Evolutionary conservation across 1,139 yeast genomes (phyloP).

Genomic region (Lodderomyces pseudojiufengensis): DNA sequence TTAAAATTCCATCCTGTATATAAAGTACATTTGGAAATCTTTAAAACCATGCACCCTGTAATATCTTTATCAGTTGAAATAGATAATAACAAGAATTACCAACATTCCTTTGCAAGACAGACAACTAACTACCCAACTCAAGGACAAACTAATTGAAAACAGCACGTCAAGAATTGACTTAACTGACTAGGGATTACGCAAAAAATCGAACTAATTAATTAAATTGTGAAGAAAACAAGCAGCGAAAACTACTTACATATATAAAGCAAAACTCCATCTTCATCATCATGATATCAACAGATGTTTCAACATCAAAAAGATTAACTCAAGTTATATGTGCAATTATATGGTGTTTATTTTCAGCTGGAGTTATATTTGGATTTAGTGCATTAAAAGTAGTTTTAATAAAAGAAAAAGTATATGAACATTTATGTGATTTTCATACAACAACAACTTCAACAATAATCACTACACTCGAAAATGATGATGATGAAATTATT

Average conservation of each 20-base stretch:
- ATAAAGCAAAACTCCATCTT: not conserved
- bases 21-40: no score
- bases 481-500: constrained; percentile 8
- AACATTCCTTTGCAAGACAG: no score
- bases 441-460: constrained; percentile 5
- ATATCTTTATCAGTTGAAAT: no score
- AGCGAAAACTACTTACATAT: not conserved
- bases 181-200: no score
- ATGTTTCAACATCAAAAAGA: constrained; percentile 15
- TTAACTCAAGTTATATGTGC: constrained; percentile 33
- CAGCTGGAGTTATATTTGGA: constrained; percentile 48
- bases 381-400: constrained; percentile 48
- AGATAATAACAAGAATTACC: no score
- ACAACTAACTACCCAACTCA: no score
- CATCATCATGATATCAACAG: constrained; percentile 8
- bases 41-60: no score
- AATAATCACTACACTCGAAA: constrained; percentile 3
- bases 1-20: no score
- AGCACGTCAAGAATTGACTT: no score
- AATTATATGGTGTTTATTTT: constrained; percentile 40
- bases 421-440: constrained; percentile 32
- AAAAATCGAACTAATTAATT: no score
- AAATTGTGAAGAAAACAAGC: not conserved
- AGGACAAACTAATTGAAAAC: no score
- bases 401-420: constrained; percentile 36